Evolutionary conservation across 1,284 basidiomycete species (phyloP).

Genomic region (Ustilago shanxiensis): DNA sequence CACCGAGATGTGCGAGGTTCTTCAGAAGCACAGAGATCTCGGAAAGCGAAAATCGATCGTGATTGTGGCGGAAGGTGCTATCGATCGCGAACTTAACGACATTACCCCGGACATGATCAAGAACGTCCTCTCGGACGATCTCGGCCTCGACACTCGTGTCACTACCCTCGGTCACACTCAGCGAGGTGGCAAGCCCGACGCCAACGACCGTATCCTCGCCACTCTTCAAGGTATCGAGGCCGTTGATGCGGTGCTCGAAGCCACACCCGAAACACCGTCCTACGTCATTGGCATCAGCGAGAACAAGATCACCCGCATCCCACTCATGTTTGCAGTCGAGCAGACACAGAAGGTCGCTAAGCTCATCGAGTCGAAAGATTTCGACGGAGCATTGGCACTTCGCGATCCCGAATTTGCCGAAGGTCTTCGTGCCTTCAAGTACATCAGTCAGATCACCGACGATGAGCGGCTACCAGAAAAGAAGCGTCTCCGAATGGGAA

Average conservation of each 20-base stretch:
- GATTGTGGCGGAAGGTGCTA: slow-evolving; percentile 95
- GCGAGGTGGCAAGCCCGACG: slow-evolving; percentile 91
- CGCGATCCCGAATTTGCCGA: slow-evolving; percentile 94
- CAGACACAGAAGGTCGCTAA: slow-evolving; percentile 85
- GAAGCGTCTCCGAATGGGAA: slow-evolving; percentile 80
- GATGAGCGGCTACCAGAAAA: slow-evolving; percentile 76
- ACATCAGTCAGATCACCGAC: slow-evolving; percentile 72
- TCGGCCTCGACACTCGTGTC: slow-evolving; percentile 93
- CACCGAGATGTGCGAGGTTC: slow-evolving; percentile 88
- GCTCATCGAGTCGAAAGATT: slow-evolving; percentile 87
- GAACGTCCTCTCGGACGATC: slow-evolving; percentile 83
- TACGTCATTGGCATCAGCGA: slow-evolving; percentile 98
- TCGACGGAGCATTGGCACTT: slow-evolving; percentile 85
- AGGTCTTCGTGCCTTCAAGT: slow-evolving; percentile 83
- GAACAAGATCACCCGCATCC: slow-evolving; percentile 93
- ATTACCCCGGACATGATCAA: slow-evolving; percentile 93
- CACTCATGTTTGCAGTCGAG: slow-evolving; percentile 90
- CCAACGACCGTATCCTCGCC: slow-evolving; percentile 91
- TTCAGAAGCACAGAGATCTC: slow-evolving; percentile 86
- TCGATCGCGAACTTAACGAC: slow-evolving; percentile 86
- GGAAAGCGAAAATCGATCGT: slow-evolving; percentile 99
- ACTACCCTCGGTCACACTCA: slow-evolving; percentile 99
- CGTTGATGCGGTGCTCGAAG: slow-evolving; percentile 87
- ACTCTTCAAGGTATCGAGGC: slow-evolving; percentile 95
- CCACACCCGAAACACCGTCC: slow-evolving; percentile 88